These are phyloP conservation scores for Aspergillus cavernicola DNA, from an alignment of 495 filamentous ascomycete genomes.

Conservation along the genomic window DNA sequence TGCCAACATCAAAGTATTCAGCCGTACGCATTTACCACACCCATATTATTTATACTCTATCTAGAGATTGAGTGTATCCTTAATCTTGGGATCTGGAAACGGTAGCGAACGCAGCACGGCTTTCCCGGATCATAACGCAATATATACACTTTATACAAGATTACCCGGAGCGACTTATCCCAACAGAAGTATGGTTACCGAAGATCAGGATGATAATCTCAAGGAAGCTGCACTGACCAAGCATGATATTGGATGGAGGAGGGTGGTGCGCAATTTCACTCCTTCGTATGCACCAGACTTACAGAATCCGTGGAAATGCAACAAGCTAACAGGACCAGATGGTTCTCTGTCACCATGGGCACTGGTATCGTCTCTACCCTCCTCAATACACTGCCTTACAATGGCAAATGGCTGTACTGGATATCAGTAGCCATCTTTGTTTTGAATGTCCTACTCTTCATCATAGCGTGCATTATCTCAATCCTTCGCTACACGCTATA, in stretches of 20 bases:
- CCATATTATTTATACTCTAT: not conserved
- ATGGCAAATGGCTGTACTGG: slow-evolving; percentile 49
- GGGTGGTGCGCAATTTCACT: slow-evolving; percentile 47
- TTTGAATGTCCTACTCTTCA: slow-evolving; percentile 53
- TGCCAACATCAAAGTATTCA: not conserved
- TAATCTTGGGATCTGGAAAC: not conserved
- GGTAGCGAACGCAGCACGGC: not conserved
- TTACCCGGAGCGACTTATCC: not conserved
- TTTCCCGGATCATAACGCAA: not conserved
- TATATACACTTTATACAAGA: not conserved
- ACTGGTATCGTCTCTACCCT: slow-evolving; percentile 63
- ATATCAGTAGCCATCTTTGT: slow-evolving; percentile 52
- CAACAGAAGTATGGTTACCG: not conserved
- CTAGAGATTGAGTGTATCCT: not conserved
- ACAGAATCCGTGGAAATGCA: not conserved
- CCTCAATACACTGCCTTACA: slow-evolving; percentile 54
- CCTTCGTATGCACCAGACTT: slow-evolving; percentile 31
- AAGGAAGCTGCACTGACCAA: slow-evolving; percentile 13
- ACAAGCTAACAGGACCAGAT: slow-evolving; percentile 22
- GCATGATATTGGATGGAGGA: slow-evolving; percentile 42
- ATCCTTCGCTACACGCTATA: slow-evolving; percentile 55
- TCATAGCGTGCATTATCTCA: slow-evolving; percentile 35
- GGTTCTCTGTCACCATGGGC: slow-evolving; percentile 59
- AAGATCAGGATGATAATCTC: not conserved
- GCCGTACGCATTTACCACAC: not conserved